Conservation (phyloP, 2,329 filamentous ascomycete species). For the Colletotrichum filicis region DNA sequence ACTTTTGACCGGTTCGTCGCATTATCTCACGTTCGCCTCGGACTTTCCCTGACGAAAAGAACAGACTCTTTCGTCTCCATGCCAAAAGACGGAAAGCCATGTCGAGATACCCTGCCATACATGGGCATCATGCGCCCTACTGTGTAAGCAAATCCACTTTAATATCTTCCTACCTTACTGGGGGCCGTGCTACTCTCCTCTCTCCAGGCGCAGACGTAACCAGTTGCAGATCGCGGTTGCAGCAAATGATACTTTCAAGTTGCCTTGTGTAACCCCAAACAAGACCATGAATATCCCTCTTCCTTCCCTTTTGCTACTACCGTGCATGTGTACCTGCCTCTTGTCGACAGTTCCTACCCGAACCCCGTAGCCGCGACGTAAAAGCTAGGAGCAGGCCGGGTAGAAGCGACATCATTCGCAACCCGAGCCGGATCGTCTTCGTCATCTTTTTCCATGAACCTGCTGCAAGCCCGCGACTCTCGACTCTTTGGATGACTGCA, state of each 20-base stretch:
- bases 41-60: too few species aligned
- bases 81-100: not conserved
- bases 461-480: not conserved
- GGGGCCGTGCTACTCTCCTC: not conserved
- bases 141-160: too few species aligned
- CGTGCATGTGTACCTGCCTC: not conserved
- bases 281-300: conserved; percentile 3
- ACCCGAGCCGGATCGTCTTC: not conserved
- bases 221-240: not conserved
- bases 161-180: not conserved
- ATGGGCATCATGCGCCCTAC: not conserved
- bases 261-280: conserved; percentile 17
- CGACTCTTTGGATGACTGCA: not conserved
- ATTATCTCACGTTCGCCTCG: too few species aligned
- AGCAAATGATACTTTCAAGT: not conserved
- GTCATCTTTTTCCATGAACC: not conserved
- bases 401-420: not conserved
- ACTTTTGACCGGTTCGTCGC: too few species aligned
- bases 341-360: not conserved
- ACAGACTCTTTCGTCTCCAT: not conserved
- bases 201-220: not conserved
- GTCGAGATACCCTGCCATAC: not conserved
- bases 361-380: not conserved
- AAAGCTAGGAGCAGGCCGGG: not conserved
- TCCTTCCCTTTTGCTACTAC: not conserved